phyloP scores from a whole-genome alignment of 1,139 yeast species.

The Debaryomyces robertsiae region DNA sequence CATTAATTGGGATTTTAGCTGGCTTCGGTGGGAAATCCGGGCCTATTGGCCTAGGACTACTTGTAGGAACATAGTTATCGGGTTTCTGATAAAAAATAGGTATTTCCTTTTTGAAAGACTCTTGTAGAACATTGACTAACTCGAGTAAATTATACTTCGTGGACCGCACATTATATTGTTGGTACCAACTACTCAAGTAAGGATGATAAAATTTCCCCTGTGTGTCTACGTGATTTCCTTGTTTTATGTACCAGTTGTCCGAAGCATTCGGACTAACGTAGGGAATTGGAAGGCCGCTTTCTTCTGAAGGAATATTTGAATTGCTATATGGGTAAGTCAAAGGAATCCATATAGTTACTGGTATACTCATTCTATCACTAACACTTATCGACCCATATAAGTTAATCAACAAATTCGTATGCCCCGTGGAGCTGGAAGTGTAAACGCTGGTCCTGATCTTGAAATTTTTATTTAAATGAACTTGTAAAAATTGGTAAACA shows the following conservation, averaged over 20 bases:
- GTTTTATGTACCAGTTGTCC: slow-evolving; percentile 44
- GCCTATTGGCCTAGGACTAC: slow-evolving; percentile 1
- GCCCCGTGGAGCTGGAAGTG: slow-evolving; percentile 59
- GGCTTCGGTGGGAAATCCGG: slow-evolving; percentile 25
- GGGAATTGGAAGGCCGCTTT: slow-evolving; percentile 58
- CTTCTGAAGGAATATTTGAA: slow-evolving; percentile 11
- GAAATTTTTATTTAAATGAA: slow-evolving; percentile 45
- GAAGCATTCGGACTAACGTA: slow-evolving; percentile 55
- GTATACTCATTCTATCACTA: slow-evolving; percentile 42
- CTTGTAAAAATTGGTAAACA: slow-evolving; percentile 53
- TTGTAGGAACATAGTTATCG: not conserved
- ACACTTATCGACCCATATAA: slow-evolving; percentile 59
- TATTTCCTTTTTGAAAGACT: slow-evolving; percentile 43
- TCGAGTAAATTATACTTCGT: slow-evolving; percentile 38
- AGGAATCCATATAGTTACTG: slow-evolving; percentile 79
- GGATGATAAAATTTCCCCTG: slow-evolving; percentile 79
- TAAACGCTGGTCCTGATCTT: slow-evolving; percentile 73
- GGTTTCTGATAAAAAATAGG: slow-evolving; percentile 21
- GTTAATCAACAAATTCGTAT: slow-evolving; percentile 60
- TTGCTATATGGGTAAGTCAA: slow-evolving; percentile 55
- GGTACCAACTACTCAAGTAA: slow-evolving; percentile 60
- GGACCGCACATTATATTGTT: slow-evolving; percentile 16
- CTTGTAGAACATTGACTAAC: slow-evolving; percentile 39
- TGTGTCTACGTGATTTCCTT: slow-evolving; percentile 71
- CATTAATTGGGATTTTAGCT: slow-evolving; percentile 19